These are phyloP conservation scores for Amanita muscaria DNA, from an alignment of 768 basidiomycete species.

Conservation along the genomic window DNA sequence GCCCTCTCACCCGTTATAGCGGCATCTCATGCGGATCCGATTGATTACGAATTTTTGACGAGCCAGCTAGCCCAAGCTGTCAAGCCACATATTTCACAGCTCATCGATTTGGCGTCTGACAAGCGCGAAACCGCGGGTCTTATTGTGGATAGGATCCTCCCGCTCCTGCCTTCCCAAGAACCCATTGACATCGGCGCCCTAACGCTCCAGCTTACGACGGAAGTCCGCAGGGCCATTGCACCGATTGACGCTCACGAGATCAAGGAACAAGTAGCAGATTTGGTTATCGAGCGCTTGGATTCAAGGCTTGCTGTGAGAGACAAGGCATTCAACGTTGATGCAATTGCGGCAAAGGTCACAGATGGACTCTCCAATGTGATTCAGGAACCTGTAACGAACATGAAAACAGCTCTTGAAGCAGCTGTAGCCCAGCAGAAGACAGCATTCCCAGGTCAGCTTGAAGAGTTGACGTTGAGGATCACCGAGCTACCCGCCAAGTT, in stretches of 20 bases:
- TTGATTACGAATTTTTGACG: constrained; percentile 76
- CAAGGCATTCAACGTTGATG: constrained; percentile 56
- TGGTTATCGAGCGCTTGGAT: constrained; percentile 80
- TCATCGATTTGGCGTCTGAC: constrained; percentile 83
- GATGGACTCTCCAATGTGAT: constrained; percentile 38
- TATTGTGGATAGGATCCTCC: constrained; percentile 65
- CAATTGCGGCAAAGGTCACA: constrained; percentile 43
- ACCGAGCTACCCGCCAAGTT: constrained; percentile 6
- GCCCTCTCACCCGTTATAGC: constrained; percentile 54
- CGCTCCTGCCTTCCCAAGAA: constrained; percentile 43
- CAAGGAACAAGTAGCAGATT: constrained; percentile 83
- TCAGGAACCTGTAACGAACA: constrained; percentile 25
- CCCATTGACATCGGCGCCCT: constrained; percentile 46
- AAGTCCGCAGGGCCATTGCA: constrained; percentile 62
- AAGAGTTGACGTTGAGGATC: constrained; percentile 1
- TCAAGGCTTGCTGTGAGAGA: constrained; percentile 74
- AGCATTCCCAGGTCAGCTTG: background rate
- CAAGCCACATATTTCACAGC: constrained; percentile 81
- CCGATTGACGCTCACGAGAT: constrained; percentile 80
- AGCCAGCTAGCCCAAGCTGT: constrained; percentile 72
- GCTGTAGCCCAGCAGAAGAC: background rate
- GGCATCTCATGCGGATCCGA: constrained; percentile 50
- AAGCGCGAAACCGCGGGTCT: constrained; percentile 81
- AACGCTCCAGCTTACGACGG: constrained; percentile 50
- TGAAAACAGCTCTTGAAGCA: constrained; percentile 14